Conservation (phyloP, 2,329 filamentous ascomycete genomes). For the Tolypocladium cylindrosporum region DNA sequence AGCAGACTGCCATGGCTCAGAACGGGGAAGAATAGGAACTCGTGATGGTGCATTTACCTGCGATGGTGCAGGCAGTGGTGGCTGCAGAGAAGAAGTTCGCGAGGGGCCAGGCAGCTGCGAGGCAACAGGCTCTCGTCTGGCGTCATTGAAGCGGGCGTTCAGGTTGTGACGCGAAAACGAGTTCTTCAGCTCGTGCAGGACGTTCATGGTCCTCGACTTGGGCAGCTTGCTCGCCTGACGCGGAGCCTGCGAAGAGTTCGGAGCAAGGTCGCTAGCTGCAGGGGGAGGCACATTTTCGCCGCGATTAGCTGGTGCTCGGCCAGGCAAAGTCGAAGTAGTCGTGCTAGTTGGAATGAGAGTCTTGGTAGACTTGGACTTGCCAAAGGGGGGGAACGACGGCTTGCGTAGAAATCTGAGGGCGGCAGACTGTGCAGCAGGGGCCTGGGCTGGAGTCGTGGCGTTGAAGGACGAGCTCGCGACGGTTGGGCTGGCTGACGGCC, state of each 20-base stretch:
- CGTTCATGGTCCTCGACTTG: conserved; percentile 33
- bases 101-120: not conserved
- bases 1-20: not conserved
- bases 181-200: conserved; percentile 33
- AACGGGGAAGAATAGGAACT: not conserved
- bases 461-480: conserved; percentile 17
- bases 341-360: conserved; percentile 5
- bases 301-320: conserved; percentile 4
- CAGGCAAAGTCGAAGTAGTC: conserved; percentile 6
- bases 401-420: conserved; percentile 9
- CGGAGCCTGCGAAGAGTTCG: not conserved
- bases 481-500: conserved; percentile 17
- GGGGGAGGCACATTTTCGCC: conserved; percentile 18
- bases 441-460: conserved; percentile 6
- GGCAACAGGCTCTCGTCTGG: not conserved
- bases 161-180: conserved; percentile 29
- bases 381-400: conserved; percentile 3
- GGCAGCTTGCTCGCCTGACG: conserved; percentile 20
- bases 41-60: not conserved
- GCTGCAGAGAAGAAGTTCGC: not conserved
- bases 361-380: conserved; percentile 3
- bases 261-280: not conserved
- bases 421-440: not conserved
- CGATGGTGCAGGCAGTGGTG: not conserved
- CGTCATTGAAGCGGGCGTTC: not conserved